A percentile compares a stretch with the other conserved stretches of the same genome.
Evolutionary conservation across 176 grass and related monocot species (phyloP).

Genomic region (Carex littledalei): DNA sequence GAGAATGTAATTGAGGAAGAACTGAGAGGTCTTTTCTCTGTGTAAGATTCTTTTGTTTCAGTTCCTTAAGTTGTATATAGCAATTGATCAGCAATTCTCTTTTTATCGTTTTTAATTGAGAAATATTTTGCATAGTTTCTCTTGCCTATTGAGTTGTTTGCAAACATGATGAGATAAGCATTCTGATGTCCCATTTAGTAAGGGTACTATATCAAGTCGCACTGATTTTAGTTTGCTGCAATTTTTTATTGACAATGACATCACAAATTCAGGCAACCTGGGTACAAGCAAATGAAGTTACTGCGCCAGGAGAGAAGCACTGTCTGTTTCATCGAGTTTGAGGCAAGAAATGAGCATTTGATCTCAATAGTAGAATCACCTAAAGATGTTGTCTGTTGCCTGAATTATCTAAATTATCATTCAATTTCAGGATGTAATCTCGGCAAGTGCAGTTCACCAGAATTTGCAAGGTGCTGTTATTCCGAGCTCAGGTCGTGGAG

Average conservation of each 20-base stretch:
- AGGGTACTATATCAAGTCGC: neutral
- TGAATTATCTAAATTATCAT: conserved; percentile 9
- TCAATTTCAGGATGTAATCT: conserved; percentile 58
- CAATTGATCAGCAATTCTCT: neutral
- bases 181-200: neutral
- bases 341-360: conserved; percentile 31
- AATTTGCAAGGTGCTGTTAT: conserved; percentile 94
- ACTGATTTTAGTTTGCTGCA: neutral
- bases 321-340: conserved; percentile 99
- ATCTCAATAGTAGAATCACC: conserved; percentile 5
- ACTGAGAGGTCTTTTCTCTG: conserved; percentile 67
- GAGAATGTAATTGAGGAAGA: conserved; percentile 99
- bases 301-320: conserved; percentile 96
- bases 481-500: conserved; percentile 95
- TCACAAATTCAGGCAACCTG: conserved; percentile 65
- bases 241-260: neutral
- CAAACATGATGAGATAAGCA: neutral
- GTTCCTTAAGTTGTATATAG: neutral
- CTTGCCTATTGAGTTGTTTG: conserved; percentile 9
- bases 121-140: conserved; percentile 17
- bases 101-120: neutral
- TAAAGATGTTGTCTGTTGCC: conserved; percentile 11
- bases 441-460: conserved; percentile 74
- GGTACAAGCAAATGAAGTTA: conserved; percentile 97
- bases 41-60: conserved; percentile 52